phyloP scores from a whole-genome alignment of 164 flowering plant species.

The Warburgia ugandensis region DNA sequence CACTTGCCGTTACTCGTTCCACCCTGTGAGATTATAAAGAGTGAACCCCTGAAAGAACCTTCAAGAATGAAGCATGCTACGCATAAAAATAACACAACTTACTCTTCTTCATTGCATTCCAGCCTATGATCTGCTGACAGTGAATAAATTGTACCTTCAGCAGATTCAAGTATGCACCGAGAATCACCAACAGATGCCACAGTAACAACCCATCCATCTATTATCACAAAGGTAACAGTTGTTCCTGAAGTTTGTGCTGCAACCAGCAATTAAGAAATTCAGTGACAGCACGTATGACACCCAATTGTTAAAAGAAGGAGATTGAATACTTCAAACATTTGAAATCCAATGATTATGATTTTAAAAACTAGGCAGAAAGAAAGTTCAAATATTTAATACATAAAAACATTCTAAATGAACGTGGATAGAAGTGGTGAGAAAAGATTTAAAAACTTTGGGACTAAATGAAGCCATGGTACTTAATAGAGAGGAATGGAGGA shows the following conservation, averaged over 20 bases:
- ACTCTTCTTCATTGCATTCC: slow-evolving; percentile 88
- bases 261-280: background rate
- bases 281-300: background rate
- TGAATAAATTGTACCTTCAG: slow-evolving; percentile 74
- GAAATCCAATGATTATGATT: background rate
- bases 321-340: background rate
- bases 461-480: too few relatives aligned
- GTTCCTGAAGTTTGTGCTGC: slow-evolving; percentile 93
- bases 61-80: background rate
- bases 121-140: slow-evolving; percentile 96
- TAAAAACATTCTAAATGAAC: too few relatives aligned
- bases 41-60: background rate
- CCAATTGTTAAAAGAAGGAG: too few relatives aligned
- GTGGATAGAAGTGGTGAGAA: too few relatives aligned
- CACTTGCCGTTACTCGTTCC: slow-evolving; percentile 81
- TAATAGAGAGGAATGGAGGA: too few relatives aligned
- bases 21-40: slow-evolving; percentile 41
- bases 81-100: slow-evolving; percentile 18
- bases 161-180: slow-evolving; percentile 83
- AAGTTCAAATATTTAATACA: too few relatives aligned
- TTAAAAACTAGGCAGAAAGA: too few relatives aligned
- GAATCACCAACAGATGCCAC: slow-evolving; percentile 99
- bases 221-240: slow-evolving; percentile 85
- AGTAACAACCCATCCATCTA: slow-evolving; percentile 92
- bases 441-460: too few relatives aligned